phyloP scores from a whole-genome alignment of 1,284 basidiomycete species.

The Cryptococcus floricola region DNA sequence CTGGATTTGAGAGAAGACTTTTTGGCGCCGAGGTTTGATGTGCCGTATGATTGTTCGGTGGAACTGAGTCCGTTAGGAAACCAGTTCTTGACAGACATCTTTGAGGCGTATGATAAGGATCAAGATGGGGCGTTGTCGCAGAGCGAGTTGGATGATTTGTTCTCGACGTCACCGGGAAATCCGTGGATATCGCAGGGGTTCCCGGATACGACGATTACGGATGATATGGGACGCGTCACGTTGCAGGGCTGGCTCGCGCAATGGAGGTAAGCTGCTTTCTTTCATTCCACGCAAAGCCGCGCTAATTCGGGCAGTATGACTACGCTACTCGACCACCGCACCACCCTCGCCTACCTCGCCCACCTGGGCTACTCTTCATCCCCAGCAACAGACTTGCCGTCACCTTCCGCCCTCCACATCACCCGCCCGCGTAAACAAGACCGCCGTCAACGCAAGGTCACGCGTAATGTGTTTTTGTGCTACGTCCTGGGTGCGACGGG shows the following conservation, averaged over 20 bases:
- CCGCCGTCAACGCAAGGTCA: constrained; percentile 78
- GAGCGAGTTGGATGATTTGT: constrained; percentile 81
- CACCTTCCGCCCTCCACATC: constrained; percentile 73
- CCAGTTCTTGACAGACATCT: constrained; percentile 95
- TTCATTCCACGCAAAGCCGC: neutral
- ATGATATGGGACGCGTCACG: constrained; percentile 85
- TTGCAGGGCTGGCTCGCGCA: constrained; percentile 97
- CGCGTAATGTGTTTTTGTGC: constrained; percentile 83
- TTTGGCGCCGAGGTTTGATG: constrained; percentile 67
- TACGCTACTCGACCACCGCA: constrained; percentile 85
- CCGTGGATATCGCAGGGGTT: constrained; percentile 84
- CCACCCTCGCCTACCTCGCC: constrained; percentile 91
- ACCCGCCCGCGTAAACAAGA: constrained; percentile 80
- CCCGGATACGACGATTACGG: constrained; percentile 83
- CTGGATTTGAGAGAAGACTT: constrained; percentile 83
- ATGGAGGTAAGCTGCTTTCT: constrained; percentile 69
- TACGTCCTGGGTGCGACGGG: constrained; percentile 95
- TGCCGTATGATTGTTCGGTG: constrained; percentile 87
- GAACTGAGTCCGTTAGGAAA: constrained; percentile 91
- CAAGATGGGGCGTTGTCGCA: constrained; percentile 88
- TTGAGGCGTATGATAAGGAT: constrained; percentile 97
- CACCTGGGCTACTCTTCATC: constrained; percentile 57
- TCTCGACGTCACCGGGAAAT: constrained; percentile 90
- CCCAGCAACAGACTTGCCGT: constrained; percentile 45
- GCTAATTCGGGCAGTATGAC: constrained; percentile 69